These are phyloP conservation scores for Coemansia sp. DNA, from an alignment of 192 early-diverging fungal genomes.

Conservation along the genomic window DNA sequence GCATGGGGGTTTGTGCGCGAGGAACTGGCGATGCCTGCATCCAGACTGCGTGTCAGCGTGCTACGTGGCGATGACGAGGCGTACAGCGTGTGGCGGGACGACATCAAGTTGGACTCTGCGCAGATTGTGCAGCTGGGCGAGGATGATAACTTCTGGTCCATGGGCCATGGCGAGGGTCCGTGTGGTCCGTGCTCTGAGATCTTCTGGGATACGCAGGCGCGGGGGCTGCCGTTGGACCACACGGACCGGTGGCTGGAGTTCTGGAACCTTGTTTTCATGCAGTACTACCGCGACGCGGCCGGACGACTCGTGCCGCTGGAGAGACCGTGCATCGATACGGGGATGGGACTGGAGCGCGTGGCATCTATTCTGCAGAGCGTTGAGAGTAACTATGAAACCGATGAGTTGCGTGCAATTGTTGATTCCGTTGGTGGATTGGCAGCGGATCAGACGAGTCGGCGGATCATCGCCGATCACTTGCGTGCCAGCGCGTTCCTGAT, in stretches of 20 bases:
- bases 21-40: conserved; percentile 74
- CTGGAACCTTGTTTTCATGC: conserved; percentile 99
- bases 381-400: conserved; percentile 96
- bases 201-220: conserved; percentile 93
- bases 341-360: conserved; percentile 95
- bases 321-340: conserved; percentile 96
- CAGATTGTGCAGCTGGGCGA: conserved; percentile 79
- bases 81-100: conserved; percentile 76
- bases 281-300: conserved; percentile 91
- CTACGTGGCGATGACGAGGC: conserved; percentile 82
- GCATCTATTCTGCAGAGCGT: conserved; percentile 92
- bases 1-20: conserved; percentile 90
- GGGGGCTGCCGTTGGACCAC: conserved; percentile 80
- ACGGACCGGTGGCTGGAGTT: conserved; percentile 96
- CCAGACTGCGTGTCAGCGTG: conserved; percentile 91
- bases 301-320: conserved; percentile 81
- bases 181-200: conserved; percentile 98
- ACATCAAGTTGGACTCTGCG: conserved; percentile 76
- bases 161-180: conserved; percentile 91
- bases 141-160: conserved; percentile 99
- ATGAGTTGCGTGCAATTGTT: conserved; percentile 84
- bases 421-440: conserved; percentile 69
- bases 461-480: conserved; percentile 97
- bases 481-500: conserved; percentile 94
- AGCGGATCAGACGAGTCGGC: conserved; percentile 84